Evolutionary conservation across 257 asterid genomes (phyloP), one percentile per base, ranked within the genome.

Genomic region (Nicotiana tabacum): DNA sequence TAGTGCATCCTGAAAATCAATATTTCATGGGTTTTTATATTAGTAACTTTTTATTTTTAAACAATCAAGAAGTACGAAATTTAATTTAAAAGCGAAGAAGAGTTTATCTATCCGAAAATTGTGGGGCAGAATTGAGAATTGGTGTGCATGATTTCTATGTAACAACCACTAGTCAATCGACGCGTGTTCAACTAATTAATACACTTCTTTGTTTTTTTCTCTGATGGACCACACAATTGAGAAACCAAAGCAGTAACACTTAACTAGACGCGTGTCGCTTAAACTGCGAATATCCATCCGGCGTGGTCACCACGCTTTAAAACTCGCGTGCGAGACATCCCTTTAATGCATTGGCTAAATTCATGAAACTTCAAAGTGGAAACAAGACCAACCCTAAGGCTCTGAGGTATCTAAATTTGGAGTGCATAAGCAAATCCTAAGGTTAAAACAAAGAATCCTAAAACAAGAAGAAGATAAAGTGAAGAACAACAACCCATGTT

Each of bases 331-430:
- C 62, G n/a, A 61, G 21, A 30, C 11, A 29, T 10, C 16, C 4
- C 17, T 18, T 30, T 56, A 46, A 53, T 33, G 53, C 80, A 35
- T 4, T 78, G 83, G 83, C 35, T 55, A 78, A 83, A 55, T 70
- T 30, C 74, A 56, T 78, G 81, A 46, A 79, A 82, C 83, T 67
- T 66, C 62, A 83, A 83, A 64, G 70, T 77, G 56, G 81, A 83
- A 79, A 83, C 6, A 55, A 58, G 69, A 78, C 80, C 80, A 70
- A 79, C 80, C 83, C 86, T 80, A 66, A 78, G 15, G n/a, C 53
- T 53, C 11, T 39, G 32, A 60, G 81, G 29, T 65, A 24, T 8
- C 46, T 30, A 81, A 65, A 65, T 66, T 77, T 77, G 35, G 43
- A 74, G 33, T 57, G 3, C 58, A 9, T 35, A 61, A 27, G 82